phyloP scores from a whole-genome alignment of 2,329 filamentous ascomycete genomes.

The Diaporthe velutina region DNA sequence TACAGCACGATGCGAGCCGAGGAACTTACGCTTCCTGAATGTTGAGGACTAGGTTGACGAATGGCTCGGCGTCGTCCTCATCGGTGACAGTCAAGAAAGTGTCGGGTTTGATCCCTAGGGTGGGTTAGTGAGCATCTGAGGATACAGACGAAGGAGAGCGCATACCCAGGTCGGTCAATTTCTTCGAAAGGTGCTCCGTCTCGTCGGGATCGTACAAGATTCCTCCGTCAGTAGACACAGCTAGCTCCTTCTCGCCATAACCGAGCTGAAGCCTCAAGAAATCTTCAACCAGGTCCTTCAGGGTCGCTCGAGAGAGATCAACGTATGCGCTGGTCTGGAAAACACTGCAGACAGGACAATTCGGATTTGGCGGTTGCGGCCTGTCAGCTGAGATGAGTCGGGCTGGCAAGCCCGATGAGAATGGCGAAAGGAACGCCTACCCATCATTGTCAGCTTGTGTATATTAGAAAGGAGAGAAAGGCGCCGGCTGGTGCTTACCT shows the following conservation, averaged over 20 bases:
- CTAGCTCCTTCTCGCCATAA: slow-evolving; percentile 84
- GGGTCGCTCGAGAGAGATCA: slow-evolving; percentile 78
- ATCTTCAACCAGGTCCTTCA: slow-evolving; percentile 83
- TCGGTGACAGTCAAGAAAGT: slow-evolving; percentile 89
- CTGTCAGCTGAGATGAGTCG: slow-evolving; percentile 71
- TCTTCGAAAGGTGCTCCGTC: slow-evolving; percentile 86
- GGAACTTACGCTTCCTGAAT: slow-evolving; percentile 71
- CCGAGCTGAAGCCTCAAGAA: slow-evolving; percentile 78
- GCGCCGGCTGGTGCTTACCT: slow-evolving; percentile 61
- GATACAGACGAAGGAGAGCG: neutral
- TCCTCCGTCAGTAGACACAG: slow-evolving; percentile 79
- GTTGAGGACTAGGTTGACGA: slow-evolving; percentile 84
- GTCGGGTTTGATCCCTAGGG: slow-evolving; percentile 75
- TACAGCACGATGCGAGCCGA: slow-evolving; percentile 24
- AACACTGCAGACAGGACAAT: slow-evolving; percentile 87
- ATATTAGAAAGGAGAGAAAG: neutral
- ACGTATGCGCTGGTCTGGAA: slow-evolving; percentile 76
- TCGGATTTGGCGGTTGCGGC: slow-evolving; percentile 76
- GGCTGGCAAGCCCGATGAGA: slow-evolving; percentile 58
- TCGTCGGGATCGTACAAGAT: slow-evolving; percentile 93
- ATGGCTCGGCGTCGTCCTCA: slow-evolving; percentile 79
- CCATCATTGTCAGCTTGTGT: neutral
- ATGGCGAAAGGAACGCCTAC: slow-evolving; percentile 83
- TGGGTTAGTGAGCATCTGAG: slow-evolving; percentile 6
- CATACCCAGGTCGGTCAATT: slow-evolving; percentile 80